These are phyloP conservation scores for Bipolaris bicolor DNA, from an alignment of 2,329 filamentous ascomycete species.

Conservation along the genomic window DNA sequence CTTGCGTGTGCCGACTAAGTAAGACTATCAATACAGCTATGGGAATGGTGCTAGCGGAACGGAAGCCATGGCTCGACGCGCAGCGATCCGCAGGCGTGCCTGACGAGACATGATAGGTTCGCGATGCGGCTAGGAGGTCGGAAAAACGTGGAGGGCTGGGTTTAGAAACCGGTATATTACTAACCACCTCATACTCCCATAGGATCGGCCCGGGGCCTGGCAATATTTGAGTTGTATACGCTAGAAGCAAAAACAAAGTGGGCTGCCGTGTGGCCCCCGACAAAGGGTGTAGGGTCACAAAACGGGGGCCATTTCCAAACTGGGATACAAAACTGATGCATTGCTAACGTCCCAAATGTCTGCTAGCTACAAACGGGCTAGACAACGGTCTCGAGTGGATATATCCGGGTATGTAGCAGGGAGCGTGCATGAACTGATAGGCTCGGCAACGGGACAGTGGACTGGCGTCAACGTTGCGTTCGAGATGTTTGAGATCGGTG, in stretches of 20 bases:
- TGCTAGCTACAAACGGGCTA: conserved; percentile 7
- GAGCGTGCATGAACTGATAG: conserved; percentile 20
- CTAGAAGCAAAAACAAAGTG: not conserved
- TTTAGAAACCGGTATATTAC: conserved; percentile 17
- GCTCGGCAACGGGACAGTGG: conserved; percentile 11
- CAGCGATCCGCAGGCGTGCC: conserved; percentile 4
- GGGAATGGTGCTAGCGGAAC: conserved; percentile 19
- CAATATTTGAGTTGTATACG: conserved; percentile 5
- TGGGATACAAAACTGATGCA: conserved; percentile 12
- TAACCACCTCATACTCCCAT: conserved; percentile 6
- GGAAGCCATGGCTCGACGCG: conserved; percentile 13
- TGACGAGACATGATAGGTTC: conserved; percentile 5
- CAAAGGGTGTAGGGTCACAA: conserved; percentile 11
- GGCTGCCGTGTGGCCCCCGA: conserved; percentile 6
- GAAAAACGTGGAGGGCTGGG: conserved; percentile 7
- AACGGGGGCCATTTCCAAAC: conserved; percentile 3
- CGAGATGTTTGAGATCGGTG: conserved; percentile 28
- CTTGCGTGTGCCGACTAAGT: conserved; percentile 20
- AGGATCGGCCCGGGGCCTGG: conserved; percentile 10
- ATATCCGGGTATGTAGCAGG: conserved; percentile 2
- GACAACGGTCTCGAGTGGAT: conserved; percentile 3
- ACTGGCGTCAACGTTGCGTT: conserved; percentile 11
- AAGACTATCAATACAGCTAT: conserved; percentile 14
- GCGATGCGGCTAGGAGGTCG: not conserved
- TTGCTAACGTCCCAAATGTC: conserved; percentile 5